phyloP scores from a whole-genome alignment of 1,284 basidiomycete genomes.

The Malassezia slooffiae region DNA sequence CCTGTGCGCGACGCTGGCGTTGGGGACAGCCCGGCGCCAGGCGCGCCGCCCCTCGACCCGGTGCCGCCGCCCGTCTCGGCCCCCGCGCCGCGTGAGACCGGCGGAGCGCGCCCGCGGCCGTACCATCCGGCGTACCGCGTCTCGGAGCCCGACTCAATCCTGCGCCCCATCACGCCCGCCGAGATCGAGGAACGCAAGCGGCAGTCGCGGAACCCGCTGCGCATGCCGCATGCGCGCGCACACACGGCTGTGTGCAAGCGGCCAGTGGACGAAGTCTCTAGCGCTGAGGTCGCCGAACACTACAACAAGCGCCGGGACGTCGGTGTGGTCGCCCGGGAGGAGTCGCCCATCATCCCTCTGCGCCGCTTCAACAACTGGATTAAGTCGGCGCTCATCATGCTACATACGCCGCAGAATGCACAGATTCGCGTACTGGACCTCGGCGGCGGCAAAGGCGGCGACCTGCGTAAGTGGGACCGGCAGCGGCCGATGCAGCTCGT shows the following conservation, averaged over 20 bases:
- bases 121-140: constrained; percentile 25
- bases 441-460: constrained; percentile 96
- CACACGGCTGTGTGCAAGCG: background rate
- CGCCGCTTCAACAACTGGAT: constrained; percentile 94
- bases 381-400: constrained; percentile 34
- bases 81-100: too few relatives aligned
- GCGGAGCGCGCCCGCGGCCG: too few relatives aligned
- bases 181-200: constrained; percentile 23
- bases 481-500: constrained; percentile 70
- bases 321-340: constrained; percentile 66
- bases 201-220: constrained; percentile 26
- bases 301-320: constrained; percentile 84
- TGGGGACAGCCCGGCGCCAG: too few relatives aligned
- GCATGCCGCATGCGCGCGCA: too few relatives aligned
- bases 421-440: constrained; percentile 78
- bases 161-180: constrained; percentile 22
- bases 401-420: too few relatives aligned
- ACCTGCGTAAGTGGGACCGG: constrained; percentile 88
- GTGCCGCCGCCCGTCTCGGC: too few relatives aligned
- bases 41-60: too few relatives aligned
- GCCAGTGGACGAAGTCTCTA: background rate
- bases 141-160: constrained; percentile 18
- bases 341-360: constrained; percentile 90
- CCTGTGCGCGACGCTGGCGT: constrained; percentile 3
- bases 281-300: constrained; percentile 8